phyloP scores from a whole-genome alignment of 2,329 filamentous ascomycete species.

The Fonsecaea erecta region DNA sequence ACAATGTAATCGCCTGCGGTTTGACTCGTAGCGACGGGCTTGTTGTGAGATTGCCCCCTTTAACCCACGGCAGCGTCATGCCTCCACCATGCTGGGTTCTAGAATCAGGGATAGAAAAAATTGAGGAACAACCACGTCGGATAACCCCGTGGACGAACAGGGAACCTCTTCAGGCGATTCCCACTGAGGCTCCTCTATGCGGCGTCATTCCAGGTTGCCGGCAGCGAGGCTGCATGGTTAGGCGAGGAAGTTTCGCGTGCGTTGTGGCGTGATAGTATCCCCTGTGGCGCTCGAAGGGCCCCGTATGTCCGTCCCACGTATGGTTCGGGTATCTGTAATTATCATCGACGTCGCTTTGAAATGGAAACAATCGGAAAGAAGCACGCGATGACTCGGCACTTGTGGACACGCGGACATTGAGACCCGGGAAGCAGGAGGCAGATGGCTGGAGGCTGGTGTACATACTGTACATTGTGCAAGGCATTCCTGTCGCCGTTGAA shows the following conservation, averaged over 20 bases:
- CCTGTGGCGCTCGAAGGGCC: background rate
- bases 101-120: background rate
- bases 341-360: background rate
- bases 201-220: background rate
- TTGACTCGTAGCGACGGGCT: background rate
- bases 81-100: background rate
- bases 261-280: background rate
- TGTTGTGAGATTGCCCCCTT: background rate
- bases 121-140: background rate
- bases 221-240: background rate
- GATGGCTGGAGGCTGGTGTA: background rate
- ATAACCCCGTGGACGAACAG: background rate
- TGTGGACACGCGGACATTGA: background rate
- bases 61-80: background rate
- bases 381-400: background rate
- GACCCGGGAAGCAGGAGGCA: background rate
- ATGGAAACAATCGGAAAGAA: background rate
- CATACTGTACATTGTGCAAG: background rate
- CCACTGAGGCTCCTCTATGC: background rate
- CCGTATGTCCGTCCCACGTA: background rate
- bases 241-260: background rate
- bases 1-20: no score
- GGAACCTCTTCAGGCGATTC: background rate
- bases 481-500: no score
- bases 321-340: background rate